Evolutionary conservation across 176 grass and related monocot genomes (phyloP).

Genomic region (Themeda triandra): DNA sequence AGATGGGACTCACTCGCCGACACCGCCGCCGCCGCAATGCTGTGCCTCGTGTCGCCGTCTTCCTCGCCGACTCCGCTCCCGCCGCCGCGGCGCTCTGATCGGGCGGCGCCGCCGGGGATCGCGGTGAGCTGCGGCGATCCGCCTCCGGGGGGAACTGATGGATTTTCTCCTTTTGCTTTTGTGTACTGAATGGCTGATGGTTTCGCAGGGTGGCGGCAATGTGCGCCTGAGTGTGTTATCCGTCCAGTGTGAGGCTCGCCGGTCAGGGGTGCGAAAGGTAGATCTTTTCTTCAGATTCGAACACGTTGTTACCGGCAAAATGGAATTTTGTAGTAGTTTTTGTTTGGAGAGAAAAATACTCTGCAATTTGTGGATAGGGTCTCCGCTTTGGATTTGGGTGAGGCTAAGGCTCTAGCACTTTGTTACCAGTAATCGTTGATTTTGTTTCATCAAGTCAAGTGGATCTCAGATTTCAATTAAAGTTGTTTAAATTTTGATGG

Average conservation of each 20-base stretch:
- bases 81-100: conserved; percentile 3
- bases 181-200: background rate
- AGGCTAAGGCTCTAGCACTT: background rate
- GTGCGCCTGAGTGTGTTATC: conserved; percentile 23
- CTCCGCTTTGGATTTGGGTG: background rate
- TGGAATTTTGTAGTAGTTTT: background rate
- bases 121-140: background rate
- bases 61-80: background rate
- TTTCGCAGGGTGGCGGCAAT: conserved; percentile 32
- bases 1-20: conserved; percentile 24
- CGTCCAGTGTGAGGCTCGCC: background rate
- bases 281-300: background rate
- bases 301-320: background rate
- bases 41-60: conserved; percentile 31
- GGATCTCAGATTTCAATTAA: background rate
- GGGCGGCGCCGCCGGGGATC: background rate
- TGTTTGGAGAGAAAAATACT: background rate
- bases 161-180: background rate
- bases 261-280: conserved; percentile 20
- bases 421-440: background rate
- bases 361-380: conserved; percentile 5
- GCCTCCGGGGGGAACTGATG: background rate
- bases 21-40: conserved; percentile 9
- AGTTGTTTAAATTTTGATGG: background rate
- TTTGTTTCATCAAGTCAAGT: background rate